These are phyloP conservation scores for Alternaria ethzedia DNA, from an alignment of 2,329 filamentous ascomycete genomes.

Conservation along the genomic window DNA sequence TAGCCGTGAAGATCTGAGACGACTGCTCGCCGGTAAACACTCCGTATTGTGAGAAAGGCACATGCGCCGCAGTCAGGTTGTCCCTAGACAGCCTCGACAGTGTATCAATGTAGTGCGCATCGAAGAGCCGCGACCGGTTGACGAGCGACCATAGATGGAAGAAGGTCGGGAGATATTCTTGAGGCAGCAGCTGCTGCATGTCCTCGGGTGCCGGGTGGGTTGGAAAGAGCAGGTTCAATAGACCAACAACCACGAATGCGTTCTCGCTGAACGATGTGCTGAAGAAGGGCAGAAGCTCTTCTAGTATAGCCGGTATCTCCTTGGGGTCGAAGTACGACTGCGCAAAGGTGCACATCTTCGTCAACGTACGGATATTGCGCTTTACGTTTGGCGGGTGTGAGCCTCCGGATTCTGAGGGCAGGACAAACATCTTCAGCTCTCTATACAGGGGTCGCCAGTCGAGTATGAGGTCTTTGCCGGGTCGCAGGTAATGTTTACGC, in stretches of 20 bases:
- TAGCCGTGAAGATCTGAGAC: constrained; percentile 88
- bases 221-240: constrained; percentile 86
- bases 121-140: constrained; percentile 84
- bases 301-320: constrained; percentile 75
- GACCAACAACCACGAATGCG: constrained; percentile 88
- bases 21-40: constrained; percentile 94
- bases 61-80: constrained; percentile 73
- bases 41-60: constrained; percentile 84
- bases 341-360: constrained; percentile 88
- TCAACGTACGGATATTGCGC: constrained; percentile 73
- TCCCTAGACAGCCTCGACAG: constrained; percentile 88
- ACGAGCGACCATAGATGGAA: constrained; percentile 97
- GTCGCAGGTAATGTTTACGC: constrained; percentile 93
- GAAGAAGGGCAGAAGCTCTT: constrained; percentile 68
- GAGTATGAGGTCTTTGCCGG: constrained; percentile 84
- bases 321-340: constrained; percentile 91
- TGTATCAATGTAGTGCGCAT: constrained; percentile 86
- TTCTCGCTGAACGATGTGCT: constrained; percentile 91
- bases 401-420: constrained; percentile 78
- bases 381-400: constrained; percentile 68
- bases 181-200: constrained; percentile 78
- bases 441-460: constrained; percentile 95
- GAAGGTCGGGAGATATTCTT: constrained; percentile 88
- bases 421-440: constrained; percentile 86
- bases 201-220: constrained; percentile 77